Evolutionary conservation across 2,329 filamentous ascomycete species (phyloP).

Genomic region (Colletotrichum theobromicola): DNA sequence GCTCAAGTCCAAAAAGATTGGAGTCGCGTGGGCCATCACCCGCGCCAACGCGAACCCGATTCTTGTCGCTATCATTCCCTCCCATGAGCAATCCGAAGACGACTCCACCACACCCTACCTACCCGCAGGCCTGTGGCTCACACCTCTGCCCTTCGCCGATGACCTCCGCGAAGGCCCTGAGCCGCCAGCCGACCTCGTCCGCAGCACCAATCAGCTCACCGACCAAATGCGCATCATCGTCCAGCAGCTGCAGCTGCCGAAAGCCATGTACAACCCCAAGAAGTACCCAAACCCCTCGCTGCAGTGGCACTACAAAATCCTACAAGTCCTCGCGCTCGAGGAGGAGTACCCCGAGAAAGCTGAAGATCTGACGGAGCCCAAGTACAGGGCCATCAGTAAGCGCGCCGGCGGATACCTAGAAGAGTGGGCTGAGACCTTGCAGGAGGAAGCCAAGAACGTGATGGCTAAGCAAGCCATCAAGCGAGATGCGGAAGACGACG

Average conservation of each 20-base stretch:
- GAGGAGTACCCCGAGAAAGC: slow-evolving; percentile 82
- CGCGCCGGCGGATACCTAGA: slow-evolving; percentile 80
- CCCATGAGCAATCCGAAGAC: slow-evolving; percentile 68
- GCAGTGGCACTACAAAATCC: slow-evolving; percentile 96
- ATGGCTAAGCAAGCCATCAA: slow-evolving; percentile 51
- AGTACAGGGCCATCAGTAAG: slow-evolving; percentile 88
- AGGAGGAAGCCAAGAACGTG: slow-evolving; percentile 53
- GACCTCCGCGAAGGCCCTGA: slow-evolving; percentile 81
- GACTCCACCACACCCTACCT: slow-evolving; percentile 70
- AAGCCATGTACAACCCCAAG: slow-evolving; percentile 79
- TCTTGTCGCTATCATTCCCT: slow-evolving; percentile 82
- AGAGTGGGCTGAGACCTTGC: slow-evolving; percentile 76
- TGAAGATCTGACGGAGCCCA: slow-evolving; percentile 82
- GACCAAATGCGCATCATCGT: slow-evolving; percentile 84
- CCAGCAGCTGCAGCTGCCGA: slow-evolving; percentile 87
- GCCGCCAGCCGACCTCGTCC: slow-evolving; percentile 56
- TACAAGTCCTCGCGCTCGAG: slow-evolving; percentile 89
- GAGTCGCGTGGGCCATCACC: slow-evolving; percentile 87
- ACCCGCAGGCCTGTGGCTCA: slow-evolving; percentile 87
- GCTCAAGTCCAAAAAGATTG: slow-evolving; percentile 78
- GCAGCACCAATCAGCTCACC: slow-evolving; percentile 72
- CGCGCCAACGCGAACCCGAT: slow-evolving; percentile 80
- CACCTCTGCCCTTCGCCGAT: slow-evolving; percentile 87
- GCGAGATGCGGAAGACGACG: slow-evolving; percentile 54
- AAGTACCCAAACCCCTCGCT: slow-evolving; percentile 92